Evolutionary conservation across 1,284 basidiomycete genomes (phyloP), one percentile per base, ranked within the genome.

Genomic region (Takashimella tepidaria): DNA sequence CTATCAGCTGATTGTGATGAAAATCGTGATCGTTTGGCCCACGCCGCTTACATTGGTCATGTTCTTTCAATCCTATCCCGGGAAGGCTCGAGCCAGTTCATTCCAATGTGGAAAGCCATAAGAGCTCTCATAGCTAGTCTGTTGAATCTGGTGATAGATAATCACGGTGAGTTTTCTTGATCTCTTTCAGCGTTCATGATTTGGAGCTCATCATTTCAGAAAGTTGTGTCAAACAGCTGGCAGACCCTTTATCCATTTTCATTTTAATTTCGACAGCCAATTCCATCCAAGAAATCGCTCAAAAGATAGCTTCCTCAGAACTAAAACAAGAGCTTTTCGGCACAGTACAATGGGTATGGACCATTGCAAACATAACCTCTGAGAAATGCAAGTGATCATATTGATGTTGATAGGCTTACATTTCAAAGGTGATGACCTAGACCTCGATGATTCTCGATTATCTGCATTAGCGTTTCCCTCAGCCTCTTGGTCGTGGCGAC

Each of bases 1-100:
- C 46, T 73, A 6, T 61, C 54, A 2, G 65, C 67, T 0, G 67
- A 71, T 31, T 59, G 52, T 41, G 65, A 72, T 41, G 21, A 51
- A 4, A 68, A 63, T 43, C 60, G 67, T 4, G 51, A 55, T 10
- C 41, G 40, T 1, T 50, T 73, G 0, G 47, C 58, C 2, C 16
- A 47, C 10, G 49, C 49, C 1, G 55, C 54, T 2, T 70, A 66
- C 27, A 54, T 60, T 12, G 47, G 55, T 6, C 19, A 31, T 0
- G 23, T 37, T 3, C 16, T 5, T 31, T 48, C 8, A 37, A 8
- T 37, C 16, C 5, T 27, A 41, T 16, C 10, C 10, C 45, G 43
- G 8, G 25, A 27, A 19, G 2, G 3, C 49, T 43, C 10, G 25
- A 19, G 16, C 50, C n/a, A 26, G 50, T 21, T 50, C 56, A n/a